phyloP scores from a whole-genome alignment of 1,284 basidiomycete genomes.

The Coniferiporia weirii region DNA sequence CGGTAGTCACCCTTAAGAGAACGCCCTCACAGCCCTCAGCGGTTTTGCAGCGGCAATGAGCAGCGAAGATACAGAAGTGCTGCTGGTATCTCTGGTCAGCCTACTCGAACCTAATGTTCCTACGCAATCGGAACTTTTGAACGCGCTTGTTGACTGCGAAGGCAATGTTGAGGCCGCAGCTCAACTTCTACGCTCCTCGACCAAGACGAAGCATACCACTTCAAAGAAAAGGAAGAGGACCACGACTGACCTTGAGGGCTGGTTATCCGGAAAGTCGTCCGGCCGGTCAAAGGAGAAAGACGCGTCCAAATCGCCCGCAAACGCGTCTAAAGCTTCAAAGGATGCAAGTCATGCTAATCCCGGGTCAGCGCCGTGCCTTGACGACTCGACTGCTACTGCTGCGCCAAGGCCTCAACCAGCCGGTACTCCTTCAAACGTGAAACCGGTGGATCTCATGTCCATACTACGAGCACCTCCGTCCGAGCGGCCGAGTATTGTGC shows the following conservation, averaged over 20 bases:
- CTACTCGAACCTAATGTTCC: constrained; percentile 38
- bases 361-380: neutral
- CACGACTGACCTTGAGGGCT: constrained; percentile 40
- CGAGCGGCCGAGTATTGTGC: constrained; percentile 31
- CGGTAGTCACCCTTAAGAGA: no score
- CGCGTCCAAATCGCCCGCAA: neutral
- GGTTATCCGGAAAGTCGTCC: constrained; percentile 36
- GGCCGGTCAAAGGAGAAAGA: constrained; percentile 7
- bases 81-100: constrained; percentile 62
- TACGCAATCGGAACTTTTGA: constrained; percentile 43
- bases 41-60: neutral
- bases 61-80: constrained; percentile 55
- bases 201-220: neutral
- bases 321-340: neutral
- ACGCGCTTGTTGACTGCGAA: constrained; percentile 52
- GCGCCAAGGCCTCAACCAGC: constrained; percentile 13
- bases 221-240: constrained; percentile 38
- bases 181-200: constrained; percentile 28
- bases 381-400: neutral
- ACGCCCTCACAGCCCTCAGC: no score
- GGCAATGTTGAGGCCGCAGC: constrained; percentile 63
- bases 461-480: constrained; percentile 50
- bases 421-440: constrained; percentile 20
- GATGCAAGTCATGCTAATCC: neutral
- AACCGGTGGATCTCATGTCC: constrained; percentile 45